A percentile compares a stretch with the other conserved stretches of the same genome.
These are phyloP conservation scores for Mrakia frigida DNA, from an alignment of 768 basidiomycete species.

Conservation along the genomic window DNA sequence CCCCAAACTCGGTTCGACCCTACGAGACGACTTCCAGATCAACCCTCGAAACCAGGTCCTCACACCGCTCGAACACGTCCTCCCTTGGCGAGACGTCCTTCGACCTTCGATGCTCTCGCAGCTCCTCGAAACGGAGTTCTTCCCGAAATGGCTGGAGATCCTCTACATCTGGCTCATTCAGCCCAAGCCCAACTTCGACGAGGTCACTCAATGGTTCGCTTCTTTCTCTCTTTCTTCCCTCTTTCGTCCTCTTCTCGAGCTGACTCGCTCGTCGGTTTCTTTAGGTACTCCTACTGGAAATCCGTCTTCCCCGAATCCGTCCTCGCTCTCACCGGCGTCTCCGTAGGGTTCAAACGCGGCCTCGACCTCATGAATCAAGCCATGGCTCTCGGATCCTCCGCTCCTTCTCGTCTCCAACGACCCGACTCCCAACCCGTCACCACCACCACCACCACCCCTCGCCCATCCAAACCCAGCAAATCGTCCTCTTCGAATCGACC, in stretches of 20 bases:
- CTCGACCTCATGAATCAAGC: conserved; percentile 92
- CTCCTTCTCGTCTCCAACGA: conserved; percentile 45
- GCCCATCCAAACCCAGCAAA: conserved; percentile 40
- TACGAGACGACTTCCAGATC: conserved; percentile 80
- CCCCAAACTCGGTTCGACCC: conserved; percentile 75
- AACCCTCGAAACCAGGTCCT: conserved; percentile 89
- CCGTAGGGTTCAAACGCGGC: conserved; percentile 77
- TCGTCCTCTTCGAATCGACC: conserved; percentile 18
- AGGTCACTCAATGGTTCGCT: conserved; percentile 87
- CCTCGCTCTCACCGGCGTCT: conserved; percentile 56
- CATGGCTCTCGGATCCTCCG: conserved; percentile 74
- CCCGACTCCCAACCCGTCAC: conserved; percentile 49
- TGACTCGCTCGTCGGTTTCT: not conserved
- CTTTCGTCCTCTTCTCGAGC: not conserved
- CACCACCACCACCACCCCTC: conserved; percentile 38
- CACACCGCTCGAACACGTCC: conserved; percentile 64
- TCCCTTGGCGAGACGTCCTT: conserved; percentile 70
- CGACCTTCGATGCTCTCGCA: conserved; percentile 72
- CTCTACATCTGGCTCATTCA: conserved; percentile 90
- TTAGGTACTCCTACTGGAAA: conserved; percentile 34
- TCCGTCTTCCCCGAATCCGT: conserved; percentile 49
- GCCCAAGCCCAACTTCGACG: conserved; percentile 77
- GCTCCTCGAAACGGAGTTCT: conserved; percentile 84
- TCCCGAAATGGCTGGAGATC: conserved; percentile 93
- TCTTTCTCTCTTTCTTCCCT: not conserved